A percentile compares a stretch with the other conserved stretches of the same genome.
Conservation (phyloP, 441 rosid species). For the Corymbia calophylla region DNA sequence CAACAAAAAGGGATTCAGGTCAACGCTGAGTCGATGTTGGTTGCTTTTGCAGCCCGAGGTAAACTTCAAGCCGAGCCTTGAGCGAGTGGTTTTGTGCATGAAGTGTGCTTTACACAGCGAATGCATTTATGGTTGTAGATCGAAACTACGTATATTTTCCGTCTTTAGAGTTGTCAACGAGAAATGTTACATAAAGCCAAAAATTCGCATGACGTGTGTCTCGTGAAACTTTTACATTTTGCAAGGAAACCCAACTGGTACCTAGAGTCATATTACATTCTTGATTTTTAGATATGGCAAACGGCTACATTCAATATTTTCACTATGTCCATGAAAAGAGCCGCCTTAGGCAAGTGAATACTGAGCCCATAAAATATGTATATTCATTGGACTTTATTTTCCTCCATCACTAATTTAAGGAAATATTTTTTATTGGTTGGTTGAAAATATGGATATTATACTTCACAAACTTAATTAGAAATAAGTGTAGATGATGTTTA, state of each 20-base stretch:
- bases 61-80: too few species aligned
- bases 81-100: too few species aligned
- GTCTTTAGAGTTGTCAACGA: background rate
- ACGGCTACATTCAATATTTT: too few species aligned
- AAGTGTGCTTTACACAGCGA: too few species aligned
- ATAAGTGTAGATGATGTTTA: background rate
- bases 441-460: background rate
- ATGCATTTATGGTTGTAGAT: too few species aligned
- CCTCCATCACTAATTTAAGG: background rate
- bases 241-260: background rate
- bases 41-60: too few species aligned
- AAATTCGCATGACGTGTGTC: background rate
- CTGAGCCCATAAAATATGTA: background rate
- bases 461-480: background rate
- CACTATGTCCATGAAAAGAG: background rate
- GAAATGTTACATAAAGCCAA: background rate
- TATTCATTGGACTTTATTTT: too few species aligned
- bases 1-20: too few species aligned
- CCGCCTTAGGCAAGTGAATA: background rate
- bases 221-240: background rate
- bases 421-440: background rate
- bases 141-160: too few species aligned
- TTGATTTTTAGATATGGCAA: too few species aligned
- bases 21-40: too few species aligned
- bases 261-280: too few species aligned